Evolutionary conservation across 2,329 filamentous ascomycete species (phyloP).

Genomic region (Fusarium veterinarium): DNA sequence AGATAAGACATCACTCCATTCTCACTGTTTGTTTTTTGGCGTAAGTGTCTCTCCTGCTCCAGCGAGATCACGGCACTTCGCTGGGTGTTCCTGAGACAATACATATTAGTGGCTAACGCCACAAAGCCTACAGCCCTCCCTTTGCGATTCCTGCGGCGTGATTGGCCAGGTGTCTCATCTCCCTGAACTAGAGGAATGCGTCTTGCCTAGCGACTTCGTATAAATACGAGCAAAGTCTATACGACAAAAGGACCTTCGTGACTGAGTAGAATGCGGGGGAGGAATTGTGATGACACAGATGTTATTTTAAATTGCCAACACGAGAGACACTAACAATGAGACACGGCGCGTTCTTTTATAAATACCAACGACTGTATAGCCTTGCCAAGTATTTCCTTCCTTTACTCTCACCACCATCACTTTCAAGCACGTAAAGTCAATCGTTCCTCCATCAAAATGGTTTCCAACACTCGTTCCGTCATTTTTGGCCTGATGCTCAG

Average conservation of each 20-base stretch:
- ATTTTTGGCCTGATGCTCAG: constrained; percentile 10
- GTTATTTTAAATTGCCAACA: not conserved
- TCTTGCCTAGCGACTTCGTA: not conserved
- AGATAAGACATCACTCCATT: not conserved
- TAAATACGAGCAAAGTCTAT: not conserved
- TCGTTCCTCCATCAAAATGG: not conserved
- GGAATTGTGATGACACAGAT: not conserved
- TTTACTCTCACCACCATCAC: not conserved
- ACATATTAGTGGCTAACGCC: not conserved
- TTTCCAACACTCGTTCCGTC: constrained; percentile 19
- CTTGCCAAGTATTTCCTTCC: not conserved
- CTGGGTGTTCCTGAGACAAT: not conserved
- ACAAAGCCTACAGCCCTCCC: not conserved
- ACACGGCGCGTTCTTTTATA: not conserved
- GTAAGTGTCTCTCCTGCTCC: not conserved
- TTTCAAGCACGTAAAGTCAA: not conserved
- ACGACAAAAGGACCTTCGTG: not conserved
- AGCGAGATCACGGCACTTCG: not conserved
- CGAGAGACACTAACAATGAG: not conserved
- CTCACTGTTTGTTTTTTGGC: not conserved
- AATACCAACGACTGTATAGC: not conserved
- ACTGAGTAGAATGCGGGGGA: not conserved
- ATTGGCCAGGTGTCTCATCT: not conserved
- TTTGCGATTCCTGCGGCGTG: not conserved
- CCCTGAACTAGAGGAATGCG: not conserved